These are phyloP conservation scores for Starmerella riodocensis DNA, from an alignment of 805 yeast species.

Conservation along the genomic window DNA sequence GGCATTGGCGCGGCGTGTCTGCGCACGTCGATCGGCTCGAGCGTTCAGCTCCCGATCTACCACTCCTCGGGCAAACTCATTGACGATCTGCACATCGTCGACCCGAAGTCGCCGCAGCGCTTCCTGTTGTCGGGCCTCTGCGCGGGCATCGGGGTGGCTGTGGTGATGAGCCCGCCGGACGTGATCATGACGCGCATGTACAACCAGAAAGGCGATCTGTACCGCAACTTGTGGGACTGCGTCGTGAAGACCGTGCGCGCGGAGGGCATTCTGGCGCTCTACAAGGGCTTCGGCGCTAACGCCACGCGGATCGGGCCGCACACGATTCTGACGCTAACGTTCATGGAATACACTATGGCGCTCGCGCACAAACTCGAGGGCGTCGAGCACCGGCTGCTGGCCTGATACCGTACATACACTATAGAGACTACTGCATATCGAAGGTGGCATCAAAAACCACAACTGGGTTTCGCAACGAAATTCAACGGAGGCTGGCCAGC, in stretches of 20 bases:
- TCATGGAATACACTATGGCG: constrained; percentile 91
- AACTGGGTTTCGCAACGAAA: no score
- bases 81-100: constrained; percentile 34
- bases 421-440: no score
- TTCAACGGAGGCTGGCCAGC: no score
- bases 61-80: constrained; percentile 58
- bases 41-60: constrained; percentile 88
- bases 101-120: constrained; percentile 33
- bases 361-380: constrained; percentile 36
- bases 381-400: constrained; percentile 15
- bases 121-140: constrained; percentile 26
- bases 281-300: constrained; percentile 93
- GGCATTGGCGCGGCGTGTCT: constrained; percentile 92
- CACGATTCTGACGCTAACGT: constrained; percentile 70
- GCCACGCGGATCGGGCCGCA: constrained; percentile 88
- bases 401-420: no score
- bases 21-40: constrained; percentile 91
- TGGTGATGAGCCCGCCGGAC: constrained; percentile 97
- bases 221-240: constrained; percentile 82
- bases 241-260: constrained; percentile 61
- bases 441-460: no score
- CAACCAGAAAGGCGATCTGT: constrained; percentile 81
- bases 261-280: constrained; percentile 80
- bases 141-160: constrained; percentile 84
- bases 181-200: constrained; percentile 88